Base-by-base conservation (phyloP, 2,329 filamentous ascomycete genomes). In the Coleophoma eucalyptorum region DNA sequence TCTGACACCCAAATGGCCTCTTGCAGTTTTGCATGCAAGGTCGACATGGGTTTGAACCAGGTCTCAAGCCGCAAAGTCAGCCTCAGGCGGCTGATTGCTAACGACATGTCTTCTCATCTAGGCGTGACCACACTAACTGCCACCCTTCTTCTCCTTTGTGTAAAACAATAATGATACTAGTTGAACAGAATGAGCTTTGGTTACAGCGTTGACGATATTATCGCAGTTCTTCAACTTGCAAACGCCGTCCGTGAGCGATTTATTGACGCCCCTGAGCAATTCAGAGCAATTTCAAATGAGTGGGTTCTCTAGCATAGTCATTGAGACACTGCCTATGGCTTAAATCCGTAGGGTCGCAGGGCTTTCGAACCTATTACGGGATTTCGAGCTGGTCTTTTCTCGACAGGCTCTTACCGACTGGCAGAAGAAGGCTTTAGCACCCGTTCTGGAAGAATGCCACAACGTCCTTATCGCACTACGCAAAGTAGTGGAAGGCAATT, bases 151-250 rank as follows among this genome's bases (percentile, higher is more conserved):
- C n/a, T n/a, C n/a, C n/a, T n/a, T n/a, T n/a, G n/a, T n/a, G n/a
- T n/a, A n/a, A n/a, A n/a, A n/a, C n/a, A n/a, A n/a, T n/a, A n/a
- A n/a, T n/a, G n/a, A n/a, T n/a, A n/a, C n/a, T n/a, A n/a, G n/a
- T n/a, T n/a, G n/a, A n/a, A n/a, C 48, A 56, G 43, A 42, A 66
- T 66, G 65, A 67, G 65, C 44, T 66, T 68, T 49, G 61, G 62
- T 32, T 62, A 63, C 46, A 50, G 65, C 18, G 50, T 65, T 26
- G 63, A 61, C 19, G 65, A 67, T 43, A 61, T 65, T 42, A 18
- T 66, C 19, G 52, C 59, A 2, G 50, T 62, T n/a, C 53, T 64
- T n/a, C 19, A 60, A 42, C 57, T 66, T 43, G 56, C 51, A 20
- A 62, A 59, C 19, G 59, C 55, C 12, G 51, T 63, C 35, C 56